Base-by-base conservation (phyloP, 768 basidiomycete genomes). In the Auriscalpium vulgare region DNA sequence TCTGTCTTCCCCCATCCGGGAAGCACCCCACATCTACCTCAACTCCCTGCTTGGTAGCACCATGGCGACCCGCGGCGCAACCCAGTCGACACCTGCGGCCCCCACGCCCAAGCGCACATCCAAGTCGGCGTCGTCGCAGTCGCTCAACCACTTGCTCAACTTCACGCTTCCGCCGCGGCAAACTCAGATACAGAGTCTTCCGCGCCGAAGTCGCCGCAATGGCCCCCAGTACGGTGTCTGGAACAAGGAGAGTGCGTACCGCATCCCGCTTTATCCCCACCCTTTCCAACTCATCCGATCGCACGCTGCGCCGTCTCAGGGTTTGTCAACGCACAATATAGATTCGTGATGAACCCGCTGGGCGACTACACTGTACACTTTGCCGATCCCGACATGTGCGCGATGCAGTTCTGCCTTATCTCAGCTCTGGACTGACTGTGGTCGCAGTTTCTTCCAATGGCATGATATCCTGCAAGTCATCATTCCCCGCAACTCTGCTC, bases 371-470 rank as follows among this genome's bases (percentile, higher is more conserved):
- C 94, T 16, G 95, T 89, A 7, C 94, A 97, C 70, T 95, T 97
- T 67, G 93, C 92, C 44, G 95, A 97, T 70, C 93, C 97, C 37
- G 97, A 99, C 71, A 95, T 98, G 88, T 89, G 70, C 66, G 90
- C 76, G 51, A 59, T 29, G 48, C 50, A 55, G 37, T 37, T 50
- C 34, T 37, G 37, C 37, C 46, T 52, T 66, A 67, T 59, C 59
- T 16, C 53, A 14, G 44, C 51, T 9, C 44, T 44, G 40, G 14
- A 50, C 37, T 57, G 47, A 58, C 47, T 54, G 53, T 46, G 40
- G 40, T 58, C 13, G 5, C 58, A 97, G 94, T 65, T 94, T 88
- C 74, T 91, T 95, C 69, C 91, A 94, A 75, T 97, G 94, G 93
- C 82, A 88, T 16, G 92, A 97, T 71, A 89, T 99, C 63, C 76